These are phyloP conservation scores for Triadica sebifera DNA, from an alignment of 345 rosid species.

Conservation along the genomic window DNA sequence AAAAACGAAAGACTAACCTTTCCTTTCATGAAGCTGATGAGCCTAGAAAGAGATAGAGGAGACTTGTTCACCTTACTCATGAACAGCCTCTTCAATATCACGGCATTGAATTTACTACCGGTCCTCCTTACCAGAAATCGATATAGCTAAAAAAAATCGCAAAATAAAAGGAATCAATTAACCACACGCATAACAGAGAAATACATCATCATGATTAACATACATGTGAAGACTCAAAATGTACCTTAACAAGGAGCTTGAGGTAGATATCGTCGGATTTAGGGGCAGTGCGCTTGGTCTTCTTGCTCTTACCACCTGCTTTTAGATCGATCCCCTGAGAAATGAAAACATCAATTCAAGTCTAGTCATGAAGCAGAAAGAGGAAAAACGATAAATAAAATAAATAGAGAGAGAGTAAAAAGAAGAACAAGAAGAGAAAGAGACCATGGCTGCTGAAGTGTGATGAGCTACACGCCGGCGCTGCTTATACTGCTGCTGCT, in stretches of 20 bases:
- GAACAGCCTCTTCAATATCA: conserved; percentile 86
- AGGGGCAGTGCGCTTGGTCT: conserved; percentile 79
- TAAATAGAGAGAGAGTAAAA: not conserved
- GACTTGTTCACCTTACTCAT: conserved; percentile 96
- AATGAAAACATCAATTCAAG: not conserved
- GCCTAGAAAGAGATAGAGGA: conserved; percentile 81
- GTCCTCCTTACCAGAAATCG: conserved; percentile 89
- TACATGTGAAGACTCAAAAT: not conserved
- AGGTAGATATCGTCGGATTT: conserved; percentile 94
- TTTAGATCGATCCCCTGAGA: conserved; percentile 86
- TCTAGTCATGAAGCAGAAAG: not conserved
- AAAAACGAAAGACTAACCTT: conserved; percentile 46
- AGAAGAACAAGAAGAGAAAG: not conserved
- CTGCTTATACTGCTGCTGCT: conserved; percentile 8
- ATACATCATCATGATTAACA: not conserved
- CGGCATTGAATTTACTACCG: conserved; percentile 83
- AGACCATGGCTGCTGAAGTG: conserved; percentile 35
- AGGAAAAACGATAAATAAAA: not conserved
- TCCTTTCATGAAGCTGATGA: conserved; percentile 53
- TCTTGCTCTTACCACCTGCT: conserved; percentile 97
- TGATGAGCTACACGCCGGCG: not conserved
- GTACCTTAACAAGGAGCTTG: conserved; percentile 91
- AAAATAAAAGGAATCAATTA: not conserved
- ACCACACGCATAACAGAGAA: not conserved
- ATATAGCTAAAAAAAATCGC: conserved; percentile 44